Percentiles rank a stretch among this genome's conserved stretches.
phyloP scores from a whole-genome alignment of 202 grass and related monocot genomes.

The Cymbopogon flexuosus region DNA sequence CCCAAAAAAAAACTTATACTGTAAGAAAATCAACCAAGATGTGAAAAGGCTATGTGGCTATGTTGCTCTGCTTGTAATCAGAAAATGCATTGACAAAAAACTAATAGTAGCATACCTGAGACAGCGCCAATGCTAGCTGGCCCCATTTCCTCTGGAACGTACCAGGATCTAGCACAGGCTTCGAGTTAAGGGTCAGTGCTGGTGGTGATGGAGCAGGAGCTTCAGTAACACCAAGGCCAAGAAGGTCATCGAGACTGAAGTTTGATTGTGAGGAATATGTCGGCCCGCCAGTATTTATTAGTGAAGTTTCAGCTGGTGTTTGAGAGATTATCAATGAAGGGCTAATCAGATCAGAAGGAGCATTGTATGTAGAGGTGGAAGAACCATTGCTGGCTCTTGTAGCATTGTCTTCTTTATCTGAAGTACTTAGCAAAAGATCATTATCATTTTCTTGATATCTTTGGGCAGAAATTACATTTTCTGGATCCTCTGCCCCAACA shows the following conservation, averaged over 20 bases:
- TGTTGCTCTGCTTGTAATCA: constrained; percentile 16
- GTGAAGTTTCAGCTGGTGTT: constrained; percentile 39
- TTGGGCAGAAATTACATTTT: constrained; percentile 68
- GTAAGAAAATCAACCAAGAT: neutral
- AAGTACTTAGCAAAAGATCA: constrained; percentile 91
- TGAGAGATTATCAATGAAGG: constrained; percentile 51
- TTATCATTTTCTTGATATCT: constrained; percentile 98
- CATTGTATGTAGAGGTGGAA: constrained; percentile 72
- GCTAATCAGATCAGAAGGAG: constrained; percentile 56
- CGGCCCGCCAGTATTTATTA: constrained; percentile 39
- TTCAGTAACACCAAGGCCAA: constrained; percentile 62
- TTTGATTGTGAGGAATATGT: constrained; percentile 43
- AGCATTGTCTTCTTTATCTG: constrained; percentile 85
- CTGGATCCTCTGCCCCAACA: constrained; percentile 54
- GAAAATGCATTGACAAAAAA: constrained; percentile 16
- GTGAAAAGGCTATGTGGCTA: neutral
- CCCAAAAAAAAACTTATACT: neutral
- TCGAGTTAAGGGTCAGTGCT: constrained; percentile 65
- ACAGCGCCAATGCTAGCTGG: constrained; percentile 62
- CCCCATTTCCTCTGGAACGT: constrained; percentile 95
- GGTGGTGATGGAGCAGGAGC: constrained; percentile 40
- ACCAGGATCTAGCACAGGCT: constrained; percentile 79
- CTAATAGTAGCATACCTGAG: constrained; percentile 58
- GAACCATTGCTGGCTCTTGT: constrained; percentile 52
- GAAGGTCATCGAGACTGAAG: constrained; percentile 87